Percentiles rank a stretch among this genome's conserved stretches.
Conservation (phyloP, 78 protist genomes). For the Neovahlkampfia damariscottae region DNA sequence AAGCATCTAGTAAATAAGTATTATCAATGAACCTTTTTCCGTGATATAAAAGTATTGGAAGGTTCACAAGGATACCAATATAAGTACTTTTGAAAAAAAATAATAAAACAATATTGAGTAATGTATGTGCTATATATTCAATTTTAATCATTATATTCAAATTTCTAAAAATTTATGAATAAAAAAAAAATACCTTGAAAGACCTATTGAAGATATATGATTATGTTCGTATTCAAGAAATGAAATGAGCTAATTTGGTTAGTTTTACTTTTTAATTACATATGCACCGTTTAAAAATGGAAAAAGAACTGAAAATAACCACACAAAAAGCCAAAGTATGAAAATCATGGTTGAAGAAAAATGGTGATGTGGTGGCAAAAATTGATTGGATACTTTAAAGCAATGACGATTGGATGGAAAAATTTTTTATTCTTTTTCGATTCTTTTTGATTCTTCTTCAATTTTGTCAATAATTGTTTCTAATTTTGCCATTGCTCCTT, state of each 20-base stretch:
- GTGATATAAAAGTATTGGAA: neutral
- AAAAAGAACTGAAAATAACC: neutral
- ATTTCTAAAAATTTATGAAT: too few species aligned
- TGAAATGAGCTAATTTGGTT: neutral
- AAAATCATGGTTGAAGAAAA: neutral
- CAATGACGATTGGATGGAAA: too few species aligned
- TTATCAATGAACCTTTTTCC: neutral
- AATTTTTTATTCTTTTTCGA: too few species aligned
- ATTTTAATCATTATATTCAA: neutral
- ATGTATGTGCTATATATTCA: neutral
- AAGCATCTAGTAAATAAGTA: neutral
- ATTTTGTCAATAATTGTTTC: too few species aligned
- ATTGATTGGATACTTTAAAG: too few species aligned
- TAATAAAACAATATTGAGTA: neutral
- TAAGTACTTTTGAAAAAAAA: neutral
- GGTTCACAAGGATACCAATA: neutral
- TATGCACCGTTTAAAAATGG: neutral
- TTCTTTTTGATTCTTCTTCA: too few species aligned
- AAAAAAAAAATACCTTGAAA: too few species aligned
- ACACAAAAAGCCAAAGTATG: neutral
- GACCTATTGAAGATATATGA: neutral
- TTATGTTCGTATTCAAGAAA: neutral
- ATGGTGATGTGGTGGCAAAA: too few species aligned
- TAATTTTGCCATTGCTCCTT: conserved; percentile 4
- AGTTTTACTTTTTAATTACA: neutral